Conservation (phyloP, 208 protist species). For the Trypanosoma grayi region DNA sequence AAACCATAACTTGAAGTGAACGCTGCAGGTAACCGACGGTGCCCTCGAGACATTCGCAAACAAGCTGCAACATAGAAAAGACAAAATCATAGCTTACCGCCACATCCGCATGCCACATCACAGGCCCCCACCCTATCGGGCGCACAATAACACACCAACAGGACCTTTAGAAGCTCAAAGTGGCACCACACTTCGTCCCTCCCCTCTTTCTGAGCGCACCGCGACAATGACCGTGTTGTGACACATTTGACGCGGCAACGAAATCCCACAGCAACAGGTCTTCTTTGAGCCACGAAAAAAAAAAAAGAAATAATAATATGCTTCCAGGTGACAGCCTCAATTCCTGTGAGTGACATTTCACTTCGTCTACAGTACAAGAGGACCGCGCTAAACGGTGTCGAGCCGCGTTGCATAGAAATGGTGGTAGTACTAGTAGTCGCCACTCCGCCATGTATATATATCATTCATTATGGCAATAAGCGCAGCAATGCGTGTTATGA, state of each 20-base stretch:
- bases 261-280: too few relatives aligned
- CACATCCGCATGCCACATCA: not conserved
- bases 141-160: conserved; percentile 1
- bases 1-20: conserved; percentile 9
- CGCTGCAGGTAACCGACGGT: not conserved
- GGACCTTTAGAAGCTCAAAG: not conserved
- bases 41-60: conserved; percentile 9
- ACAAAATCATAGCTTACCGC: not conserved
- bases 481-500: not conserved
- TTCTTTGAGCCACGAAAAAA: too few relatives aligned
- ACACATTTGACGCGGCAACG: conserved; percentile 1
- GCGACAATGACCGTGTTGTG: not conserved
- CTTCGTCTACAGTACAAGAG: not conserved
- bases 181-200: not conserved
- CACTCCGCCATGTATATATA: not conserved
- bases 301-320: conserved; percentile 10
- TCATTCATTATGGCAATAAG: not conserved
- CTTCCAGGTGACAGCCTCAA: not conserved
- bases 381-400: not conserved
- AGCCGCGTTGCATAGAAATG: not conserved
- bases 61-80: not conserved
- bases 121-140: not conserved
- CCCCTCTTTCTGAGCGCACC: not conserved
- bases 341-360: conserved; percentile 4
- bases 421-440: conserved; percentile 7